Percentiles rank a stretch among this genome's conserved stretches.
Conservation (phyloP, 805 yeast genomes). For the Cyberlindnera bimundalis region DNA sequence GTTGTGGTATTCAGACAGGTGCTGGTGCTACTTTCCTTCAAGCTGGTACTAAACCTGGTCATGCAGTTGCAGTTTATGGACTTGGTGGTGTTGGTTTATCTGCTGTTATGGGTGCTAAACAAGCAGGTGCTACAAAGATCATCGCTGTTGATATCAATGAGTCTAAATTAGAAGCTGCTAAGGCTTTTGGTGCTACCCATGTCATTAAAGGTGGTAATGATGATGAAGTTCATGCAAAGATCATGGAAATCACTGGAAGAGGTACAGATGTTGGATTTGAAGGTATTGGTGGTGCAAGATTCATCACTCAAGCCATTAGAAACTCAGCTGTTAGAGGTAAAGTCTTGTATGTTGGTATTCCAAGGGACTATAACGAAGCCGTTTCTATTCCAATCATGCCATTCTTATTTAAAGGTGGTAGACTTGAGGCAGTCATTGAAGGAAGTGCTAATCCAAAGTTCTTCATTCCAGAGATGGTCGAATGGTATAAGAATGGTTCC, state of each 20-base stretch:
- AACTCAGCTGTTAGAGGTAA: conserved; percentile 3
- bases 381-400: too few relatives aligned
- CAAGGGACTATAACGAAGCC: not conserved
- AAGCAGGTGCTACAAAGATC: conserved; percentile 69
- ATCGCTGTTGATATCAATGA: conserved; percentile 65
- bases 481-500: conserved; percentile 6
- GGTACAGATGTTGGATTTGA: conserved; percentile 13
- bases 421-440: not conserved
- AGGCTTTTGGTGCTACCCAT: conserved; percentile 62
- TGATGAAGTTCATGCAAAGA: conserved; percentile 6
- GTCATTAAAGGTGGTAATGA: conserved; percentile 31
- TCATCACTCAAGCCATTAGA: conserved; percentile 4
- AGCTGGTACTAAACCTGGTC: conserved; percentile 5
- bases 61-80: conserved; percentile 10
- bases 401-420: conserved; percentile 3
- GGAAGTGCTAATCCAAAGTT: conserved; percentile 4
- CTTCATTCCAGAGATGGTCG: conserved; percentile 7
- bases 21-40: conserved; percentile 9
- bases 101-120: conserved; percentile 67
- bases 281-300: conserved; percentile 8
- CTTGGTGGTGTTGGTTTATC: conserved; percentile 75
- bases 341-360: not conserved
- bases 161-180: conserved; percentile 59
- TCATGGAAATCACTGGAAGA: conserved; percentile 11
- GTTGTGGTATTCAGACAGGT: conserved; percentile 15